A percentile compares a stretch with the other conserved stretches of the same genome.
phyloP scores from a whole-genome alignment of 352 stramenopile genomes.

The Phytophthora pluvialis region DNA sequence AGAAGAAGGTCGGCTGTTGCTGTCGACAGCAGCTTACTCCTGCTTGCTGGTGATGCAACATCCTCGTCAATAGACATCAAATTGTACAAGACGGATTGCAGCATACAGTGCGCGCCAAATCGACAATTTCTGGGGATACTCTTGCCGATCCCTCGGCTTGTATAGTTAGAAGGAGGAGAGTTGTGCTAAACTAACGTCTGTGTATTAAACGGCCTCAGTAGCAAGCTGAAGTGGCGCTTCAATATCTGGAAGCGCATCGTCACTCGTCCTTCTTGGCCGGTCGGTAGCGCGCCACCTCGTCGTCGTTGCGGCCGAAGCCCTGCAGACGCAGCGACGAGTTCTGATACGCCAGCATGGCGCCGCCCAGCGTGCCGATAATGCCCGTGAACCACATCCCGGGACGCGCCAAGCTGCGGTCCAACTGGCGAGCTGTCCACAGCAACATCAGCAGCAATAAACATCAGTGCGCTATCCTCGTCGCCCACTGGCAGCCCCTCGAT shows the following conservation, averaged over 20 bases:
- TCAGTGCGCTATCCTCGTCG: background rate
- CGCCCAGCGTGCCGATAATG: conserved; percentile 65
- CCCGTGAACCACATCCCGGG: conserved; percentile 82
- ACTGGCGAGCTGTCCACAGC: conserved; percentile 50
- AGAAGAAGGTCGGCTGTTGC: too few species aligned
- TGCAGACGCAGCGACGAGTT: conserved; percentile 83
- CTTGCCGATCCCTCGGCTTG: too few species aligned
- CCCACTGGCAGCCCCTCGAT: background rate
- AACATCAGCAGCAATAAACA: conserved; percentile 1
- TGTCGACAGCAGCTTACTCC: too few species aligned
- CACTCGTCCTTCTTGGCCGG: conserved; percentile 5
- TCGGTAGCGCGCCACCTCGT: conserved; percentile 66
- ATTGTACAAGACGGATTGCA: too few species aligned
- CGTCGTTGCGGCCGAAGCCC: conserved; percentile 77
- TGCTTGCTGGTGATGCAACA: too few species aligned
- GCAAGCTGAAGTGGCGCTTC: background rate
- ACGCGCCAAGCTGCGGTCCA: conserved; percentile 65
- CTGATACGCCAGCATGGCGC: conserved; percentile 73
- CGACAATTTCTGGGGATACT: too few species aligned
- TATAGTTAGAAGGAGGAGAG: too few species aligned
- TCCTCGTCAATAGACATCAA: too few species aligned
- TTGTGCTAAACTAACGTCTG: too few species aligned
- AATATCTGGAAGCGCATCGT: too few species aligned
- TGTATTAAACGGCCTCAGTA: too few species aligned
- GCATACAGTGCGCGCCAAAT: too few species aligned